Evolutionary conservation across 768 basidiomycete species (phyloP).

Genomic region (Leccinum pellstonianum): DNA sequence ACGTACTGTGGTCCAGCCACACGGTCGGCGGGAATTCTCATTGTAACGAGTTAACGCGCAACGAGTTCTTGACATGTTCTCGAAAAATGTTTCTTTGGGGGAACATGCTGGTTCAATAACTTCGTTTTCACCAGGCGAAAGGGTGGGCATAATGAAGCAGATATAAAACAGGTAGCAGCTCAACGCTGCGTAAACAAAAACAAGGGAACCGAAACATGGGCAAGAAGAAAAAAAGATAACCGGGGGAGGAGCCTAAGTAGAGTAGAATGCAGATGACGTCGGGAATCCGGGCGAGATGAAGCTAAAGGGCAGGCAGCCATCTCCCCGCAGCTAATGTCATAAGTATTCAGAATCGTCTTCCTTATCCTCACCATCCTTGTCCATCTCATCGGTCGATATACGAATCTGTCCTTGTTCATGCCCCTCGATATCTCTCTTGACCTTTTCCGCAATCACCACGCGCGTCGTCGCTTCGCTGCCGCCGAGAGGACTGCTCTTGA

Average conservation of each 20-base stretch:
- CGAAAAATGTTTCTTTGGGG: background rate
- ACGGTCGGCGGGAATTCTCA: no score
- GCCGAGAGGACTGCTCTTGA: conserved; percentile 73
- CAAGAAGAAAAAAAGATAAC: background rate
- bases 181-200: conserved; percentile 9
- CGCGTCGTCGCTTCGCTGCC: conserved; percentile 42
- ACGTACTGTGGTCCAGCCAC: no score
- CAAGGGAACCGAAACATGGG: background rate
- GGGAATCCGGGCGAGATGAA: background rate
- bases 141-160: background rate
- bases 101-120: background rate
- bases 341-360: conserved; percentile 29
- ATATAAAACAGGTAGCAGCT: background rate
- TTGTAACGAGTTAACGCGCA: no score
- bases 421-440: conserved; percentile 36
- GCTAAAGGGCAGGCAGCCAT: no score
- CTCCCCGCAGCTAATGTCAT: conserved; percentile 12
- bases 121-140: background rate
- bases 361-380: conserved; percentile 36
- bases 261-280: background rate
- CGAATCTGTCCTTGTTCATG: conserved; percentile 21
- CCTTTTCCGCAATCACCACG: conserved; percentile 50
- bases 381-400: conserved; percentile 35
- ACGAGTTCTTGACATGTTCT: background rate
- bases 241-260: no score